Base-by-base conservation (phyloP, 148 eudicot species). In the Rheum nobile region DNA sequence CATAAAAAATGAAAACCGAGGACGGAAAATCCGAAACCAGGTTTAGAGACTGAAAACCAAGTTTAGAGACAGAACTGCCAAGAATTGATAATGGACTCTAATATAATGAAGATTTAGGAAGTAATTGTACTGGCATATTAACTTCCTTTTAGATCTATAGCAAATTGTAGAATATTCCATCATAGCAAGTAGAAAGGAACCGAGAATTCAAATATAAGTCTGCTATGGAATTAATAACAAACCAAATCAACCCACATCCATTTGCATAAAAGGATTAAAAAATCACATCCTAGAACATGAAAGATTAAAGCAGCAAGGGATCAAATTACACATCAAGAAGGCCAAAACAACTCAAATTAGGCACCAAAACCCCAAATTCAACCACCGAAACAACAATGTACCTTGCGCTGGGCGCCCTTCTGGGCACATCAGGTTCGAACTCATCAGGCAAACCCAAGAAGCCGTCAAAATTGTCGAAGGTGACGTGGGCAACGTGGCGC, bases 391-490 rank as follows among this genome's bases (percentile, higher is more conserved):
- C 7, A 71, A n/a, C 69, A 79, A 78, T 73, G 77, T 81, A 95
- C 99, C 99, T 95, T 38, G 99, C 99, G 83, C 99, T 95, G 71
- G 99, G 99, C 61, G 96, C 94, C 57, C 96, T 90, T 75, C 87
- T 84, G 38, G 92, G 96, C 52, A 95, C 92, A 47, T 91, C 97
- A 83, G 97, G 99, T 81, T 95, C 99, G 77, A 95, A 92, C 81
- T 95, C 99, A 77, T 88, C 96, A 84, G 99, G 99, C 94, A 95
- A 88, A 75, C 99, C 99, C 85, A 95, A 86, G 84, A 95, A 95
- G 72, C 99, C 99, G 80, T 95, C 80, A 77, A 90, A 95, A 80
- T 90, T 88, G 82, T 95, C 99, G 77, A 91, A 95, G 17, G 97
- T 95, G 12, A 95, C 99, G 82, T 95, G 99, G 42, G 97, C 97